These are phyloP conservation scores for Colletotrichum lupini DNA, from an alignment of 2,329 filamentous ascomycete species.

Conservation along the genomic window DNA sequence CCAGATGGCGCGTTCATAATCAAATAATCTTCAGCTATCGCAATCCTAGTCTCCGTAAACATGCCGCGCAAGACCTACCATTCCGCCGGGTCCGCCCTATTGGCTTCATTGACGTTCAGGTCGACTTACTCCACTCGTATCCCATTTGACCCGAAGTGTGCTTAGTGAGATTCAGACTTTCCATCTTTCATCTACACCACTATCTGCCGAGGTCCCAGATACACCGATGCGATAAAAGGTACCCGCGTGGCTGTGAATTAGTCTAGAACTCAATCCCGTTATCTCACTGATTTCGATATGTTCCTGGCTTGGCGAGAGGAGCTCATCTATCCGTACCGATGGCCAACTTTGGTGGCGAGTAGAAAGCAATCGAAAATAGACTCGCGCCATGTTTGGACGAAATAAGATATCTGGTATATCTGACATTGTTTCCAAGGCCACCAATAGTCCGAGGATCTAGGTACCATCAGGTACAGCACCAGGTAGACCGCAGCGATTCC, in stretches of 20 bases:
- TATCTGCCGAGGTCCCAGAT: background rate
- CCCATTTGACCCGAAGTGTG: background rate
- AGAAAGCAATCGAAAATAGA: background rate
- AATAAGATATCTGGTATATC: constrained; percentile 5
- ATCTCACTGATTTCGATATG: background rate
- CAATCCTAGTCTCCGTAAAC: fast-evolving
- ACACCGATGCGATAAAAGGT: background rate
- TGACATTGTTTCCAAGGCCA: background rate
- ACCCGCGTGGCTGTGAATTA: background rate
- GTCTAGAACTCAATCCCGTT: background rate
- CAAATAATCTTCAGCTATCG: too few species aligned
- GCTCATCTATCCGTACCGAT: too few species aligned
- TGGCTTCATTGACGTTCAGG: background rate
- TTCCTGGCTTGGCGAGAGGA: background rate
- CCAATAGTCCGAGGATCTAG: background rate
- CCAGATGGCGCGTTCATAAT: too few species aligned
- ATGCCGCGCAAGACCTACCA: background rate
- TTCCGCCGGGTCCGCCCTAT: background rate
- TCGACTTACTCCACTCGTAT: too few species aligned
- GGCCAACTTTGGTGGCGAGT: background rate
- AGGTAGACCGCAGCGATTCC: background rate
- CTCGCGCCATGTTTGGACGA: background rate
- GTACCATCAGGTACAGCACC: background rate
- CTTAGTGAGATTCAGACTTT: background rate
- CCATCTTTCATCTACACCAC: background rate